Percentiles rank a stretch among this genome's conserved stretches.
Evolutionary conservation across 2,329 filamentous ascomycete species (phyloP).

Genomic region (Pestalotiopsis fici): DNA sequence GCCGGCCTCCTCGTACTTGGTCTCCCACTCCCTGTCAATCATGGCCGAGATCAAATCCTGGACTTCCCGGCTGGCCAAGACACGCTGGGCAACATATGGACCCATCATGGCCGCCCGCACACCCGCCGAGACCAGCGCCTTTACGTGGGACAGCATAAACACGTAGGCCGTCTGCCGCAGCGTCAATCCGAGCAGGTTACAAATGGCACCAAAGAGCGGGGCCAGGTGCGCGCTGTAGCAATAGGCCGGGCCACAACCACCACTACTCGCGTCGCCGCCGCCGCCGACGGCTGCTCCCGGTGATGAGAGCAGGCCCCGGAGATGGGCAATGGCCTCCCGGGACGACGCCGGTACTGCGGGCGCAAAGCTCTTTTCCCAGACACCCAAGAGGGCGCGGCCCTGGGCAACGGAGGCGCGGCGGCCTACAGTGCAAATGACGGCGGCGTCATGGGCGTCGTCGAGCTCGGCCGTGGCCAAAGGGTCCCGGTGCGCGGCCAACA

Average conservation of each 20-base stretch:
- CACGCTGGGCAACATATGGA: conserved; percentile 76
- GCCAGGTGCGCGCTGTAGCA: conserved; percentile 67
- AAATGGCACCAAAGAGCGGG: conserved; percentile 70
- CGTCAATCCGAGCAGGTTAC: conserved; percentile 60
- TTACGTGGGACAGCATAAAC: conserved; percentile 75
- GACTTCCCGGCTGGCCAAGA: conserved; percentile 64
- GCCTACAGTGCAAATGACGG: conserved; percentile 77
- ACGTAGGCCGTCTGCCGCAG: conserved; percentile 69
- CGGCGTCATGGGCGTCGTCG: conserved; percentile 77
- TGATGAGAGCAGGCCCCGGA: neutral
- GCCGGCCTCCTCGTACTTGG: conserved; percentile 64
- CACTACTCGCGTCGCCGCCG: conserved; percentile 1
- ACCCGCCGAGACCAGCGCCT: conserved; percentile 74
- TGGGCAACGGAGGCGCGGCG: conserved; percentile 75
- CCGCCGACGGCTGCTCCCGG: neutral
- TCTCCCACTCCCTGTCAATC: conserved; percentile 62
- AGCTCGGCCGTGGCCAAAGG: conserved; percentile 54
- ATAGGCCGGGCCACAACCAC: conserved; percentile 36
- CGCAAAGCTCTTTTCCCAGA: conserved; percentile 73
- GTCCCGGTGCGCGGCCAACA: conserved; percentile 65
- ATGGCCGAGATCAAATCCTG: conserved; percentile 58
- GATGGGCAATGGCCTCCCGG: conserved; percentile 25
- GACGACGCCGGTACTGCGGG: conserved; percentile 5
- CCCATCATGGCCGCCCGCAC: conserved; percentile 78
- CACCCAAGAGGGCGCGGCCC: conserved; percentile 70